These are phyloP conservation scores for Thraustochytrium sp. DNA, from an alignment of 352 stramenopile genomes.

Conservation along the genomic window DNA sequence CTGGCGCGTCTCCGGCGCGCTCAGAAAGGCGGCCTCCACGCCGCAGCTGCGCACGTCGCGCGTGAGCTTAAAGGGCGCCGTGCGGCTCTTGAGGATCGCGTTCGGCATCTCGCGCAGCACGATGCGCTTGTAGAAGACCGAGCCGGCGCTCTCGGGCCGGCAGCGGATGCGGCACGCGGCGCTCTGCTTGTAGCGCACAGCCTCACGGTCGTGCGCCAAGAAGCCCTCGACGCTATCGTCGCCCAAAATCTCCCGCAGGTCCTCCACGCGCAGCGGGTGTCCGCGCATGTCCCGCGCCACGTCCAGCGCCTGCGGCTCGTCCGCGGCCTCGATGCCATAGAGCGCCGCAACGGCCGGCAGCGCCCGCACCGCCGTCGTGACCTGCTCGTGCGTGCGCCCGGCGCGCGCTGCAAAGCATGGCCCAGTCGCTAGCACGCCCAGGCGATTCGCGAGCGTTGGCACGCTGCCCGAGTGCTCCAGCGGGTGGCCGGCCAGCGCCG, in stretches of 20 bases:
- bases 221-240: slow-evolving; percentile 24
- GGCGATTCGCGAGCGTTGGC: neutral
- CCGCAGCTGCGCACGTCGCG: slow-evolving; percentile 55
- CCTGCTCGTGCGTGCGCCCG: neutral
- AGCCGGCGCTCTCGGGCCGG: slow-evolving; percentile 18
- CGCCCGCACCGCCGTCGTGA: neutral
- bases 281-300: neutral
- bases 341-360: neutral
- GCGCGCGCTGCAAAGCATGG: neutral
- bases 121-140: slow-evolving; percentile 59
- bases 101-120: slow-evolving; percentile 54
- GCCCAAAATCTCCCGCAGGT: neutral
- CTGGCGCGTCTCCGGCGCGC: slow-evolving; percentile 48
- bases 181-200: slow-evolving; percentile 56
- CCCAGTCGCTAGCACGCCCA: neutral
- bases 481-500: neutral
- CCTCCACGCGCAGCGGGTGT: neutral
- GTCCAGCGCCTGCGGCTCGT: slow-evolving; percentile 22
- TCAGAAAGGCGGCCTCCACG: slow-evolving; percentile 55
- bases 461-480: neutral
- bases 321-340: neutral
- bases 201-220: slow-evolving; percentile 51
- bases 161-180: slow-evolving; percentile 53
- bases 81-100: slow-evolving; percentile 52
- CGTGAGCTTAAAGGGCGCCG: slow-evolving; percentile 53